A percentile compares a stretch with the other conserved stretches of the same genome.
Evolutionary conservation across 495 filamentous ascomycete species (phyloP).

Genomic region (Copromyces sp.): DNA sequence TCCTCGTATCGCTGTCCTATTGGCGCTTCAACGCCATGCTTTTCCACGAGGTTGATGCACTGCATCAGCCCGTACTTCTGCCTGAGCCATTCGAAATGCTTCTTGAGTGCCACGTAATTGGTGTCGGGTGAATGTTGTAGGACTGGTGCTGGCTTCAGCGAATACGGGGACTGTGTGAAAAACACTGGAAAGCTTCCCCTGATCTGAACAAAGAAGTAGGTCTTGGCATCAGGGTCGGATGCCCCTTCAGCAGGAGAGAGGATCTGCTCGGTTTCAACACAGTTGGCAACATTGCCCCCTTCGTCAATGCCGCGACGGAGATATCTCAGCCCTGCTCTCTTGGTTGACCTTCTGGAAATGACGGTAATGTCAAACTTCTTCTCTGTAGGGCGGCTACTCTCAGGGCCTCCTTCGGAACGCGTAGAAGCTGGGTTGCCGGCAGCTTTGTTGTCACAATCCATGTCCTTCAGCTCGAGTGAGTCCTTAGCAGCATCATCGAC

Average conservation of each 20-base stretch:
- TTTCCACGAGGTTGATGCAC: constrained; percentile 78
- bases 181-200: constrained; percentile 85
- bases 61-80: constrained; percentile 65
- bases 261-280: constrained; percentile 89
- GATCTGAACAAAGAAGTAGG: constrained; percentile 76
- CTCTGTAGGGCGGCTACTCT: constrained; percentile 26
- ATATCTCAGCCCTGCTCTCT: constrained; percentile 80
- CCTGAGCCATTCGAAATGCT: constrained; percentile 61
- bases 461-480: constrained; percentile 32
- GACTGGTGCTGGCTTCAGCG: constrained; percentile 77
- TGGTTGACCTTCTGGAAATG: constrained; percentile 74
- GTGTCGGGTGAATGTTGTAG: constrained; percentile 65
- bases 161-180: constrained; percentile 88
- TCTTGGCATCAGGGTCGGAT: constrained; percentile 50
- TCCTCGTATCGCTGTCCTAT: constrained; percentile 70
- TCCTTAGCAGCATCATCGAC: constrained; percentile 28
- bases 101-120: constrained; percentile 66
- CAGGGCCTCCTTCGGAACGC: constrained; percentile 10
- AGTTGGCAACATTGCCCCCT: constrained; percentile 77
- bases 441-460: constrained; percentile 9
- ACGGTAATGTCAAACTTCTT: constrained; percentile 65
- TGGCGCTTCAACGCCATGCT: constrained; percentile 65
- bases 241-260: constrained; percentile 47
- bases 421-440: constrained; percentile 10
- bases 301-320: constrained; percentile 87